Evolutionary conservation across 192 early-diverging fungal species (phyloP).

Genomic region (Cetraspora pellucida): DNA sequence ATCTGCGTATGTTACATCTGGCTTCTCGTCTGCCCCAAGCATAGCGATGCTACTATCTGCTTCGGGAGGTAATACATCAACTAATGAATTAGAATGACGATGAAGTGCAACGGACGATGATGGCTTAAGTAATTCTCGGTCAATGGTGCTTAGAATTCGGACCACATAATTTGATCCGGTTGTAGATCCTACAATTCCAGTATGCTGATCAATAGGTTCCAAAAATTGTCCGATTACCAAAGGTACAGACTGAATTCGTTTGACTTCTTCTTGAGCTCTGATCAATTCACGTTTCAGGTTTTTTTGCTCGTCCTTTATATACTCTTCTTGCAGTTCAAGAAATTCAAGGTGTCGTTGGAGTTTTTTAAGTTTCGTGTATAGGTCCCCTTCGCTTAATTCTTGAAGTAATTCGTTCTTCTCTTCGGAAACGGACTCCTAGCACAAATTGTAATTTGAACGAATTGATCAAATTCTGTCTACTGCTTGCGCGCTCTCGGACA

Average conservation of each 20-base stretch:
- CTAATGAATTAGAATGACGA: slow-evolving; percentile 94
- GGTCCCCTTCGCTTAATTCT: slow-evolving; percentile 77
- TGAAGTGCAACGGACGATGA: slow-evolving; percentile 92
- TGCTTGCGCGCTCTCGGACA: no score
- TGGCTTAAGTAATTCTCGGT: slow-evolving; percentile 96
- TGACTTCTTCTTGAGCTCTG: slow-evolving; percentile 96
- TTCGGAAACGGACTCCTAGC: background rate
- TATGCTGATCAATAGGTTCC: slow-evolving; percentile 95
- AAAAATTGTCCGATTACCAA: slow-evolving; percentile 99
- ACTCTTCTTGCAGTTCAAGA: slow-evolving; percentile 96
- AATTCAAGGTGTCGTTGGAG: slow-evolving; percentile 94
- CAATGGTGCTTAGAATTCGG: slow-evolving; percentile 94
- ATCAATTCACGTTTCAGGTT: slow-evolving; percentile 94
- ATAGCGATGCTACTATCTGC: slow-evolving; percentile 90
- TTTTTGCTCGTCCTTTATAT: slow-evolving; percentile 99
- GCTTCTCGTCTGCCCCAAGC: slow-evolving; percentile 77
- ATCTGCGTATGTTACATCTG: slow-evolving; percentile 80
- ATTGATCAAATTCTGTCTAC: no score
- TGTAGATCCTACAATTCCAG: slow-evolving; percentile 93
- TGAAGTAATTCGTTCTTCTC: slow-evolving; percentile 47
- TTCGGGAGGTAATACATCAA: slow-evolving; percentile 97
- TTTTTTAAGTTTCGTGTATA: slow-evolving; percentile 93
- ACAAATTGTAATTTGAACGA: background rate
- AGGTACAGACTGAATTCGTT: slow-evolving; percentile 97
- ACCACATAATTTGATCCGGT: slow-evolving; percentile 91